A percentile compares a stretch with the other conserved stretches of the same genome.
phyloP scores from a whole-genome alignment of 1,139 yeast genomes.

The Fermentozyma sake region DNA sequence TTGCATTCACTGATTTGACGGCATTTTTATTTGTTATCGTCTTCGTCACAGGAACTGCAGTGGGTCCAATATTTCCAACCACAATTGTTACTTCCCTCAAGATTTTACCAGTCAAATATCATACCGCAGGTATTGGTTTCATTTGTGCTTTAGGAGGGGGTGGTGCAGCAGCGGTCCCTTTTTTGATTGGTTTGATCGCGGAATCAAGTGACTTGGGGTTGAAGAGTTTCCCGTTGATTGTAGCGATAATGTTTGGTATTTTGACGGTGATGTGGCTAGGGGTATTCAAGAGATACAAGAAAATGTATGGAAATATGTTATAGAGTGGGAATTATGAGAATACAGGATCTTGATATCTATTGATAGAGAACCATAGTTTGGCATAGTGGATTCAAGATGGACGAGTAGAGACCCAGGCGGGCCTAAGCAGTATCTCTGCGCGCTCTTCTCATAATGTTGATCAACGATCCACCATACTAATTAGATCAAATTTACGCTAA shows the following conservation, averaged over 20 bases:
- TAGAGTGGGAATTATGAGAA: neutral
- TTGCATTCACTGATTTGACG: constrained; percentile 15
- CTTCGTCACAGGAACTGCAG: constrained; percentile 57
- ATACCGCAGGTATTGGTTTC: constrained; percentile 69
- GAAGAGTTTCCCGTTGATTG: constrained; percentile 29
- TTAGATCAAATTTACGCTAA: no score
- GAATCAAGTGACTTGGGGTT: constrained; percentile 32
- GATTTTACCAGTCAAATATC: constrained; percentile 55
- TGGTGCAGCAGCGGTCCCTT: constrained; percentile 74
- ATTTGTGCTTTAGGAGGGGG: constrained; percentile 72
- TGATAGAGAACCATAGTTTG: no score
- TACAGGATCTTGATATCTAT: no score
- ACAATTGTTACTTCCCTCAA: constrained; percentile 63
- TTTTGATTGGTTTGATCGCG: constrained; percentile 51
- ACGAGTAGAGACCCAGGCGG: no score
- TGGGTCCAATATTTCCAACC: constrained; percentile 83
- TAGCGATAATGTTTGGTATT: constrained; percentile 21
- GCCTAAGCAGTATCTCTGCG: no score
- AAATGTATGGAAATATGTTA: constrained; percentile 12
- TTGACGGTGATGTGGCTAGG: constrained; percentile 27
- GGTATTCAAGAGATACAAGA: constrained; percentile 15
- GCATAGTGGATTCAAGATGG: no score
- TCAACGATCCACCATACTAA: no score
- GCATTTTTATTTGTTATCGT: constrained; percentile 33
- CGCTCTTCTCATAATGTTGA: no score